Evolutionary conservation across 140 eudicot species (phyloP).

Genomic region (Ambrosia hybrid): DNA sequence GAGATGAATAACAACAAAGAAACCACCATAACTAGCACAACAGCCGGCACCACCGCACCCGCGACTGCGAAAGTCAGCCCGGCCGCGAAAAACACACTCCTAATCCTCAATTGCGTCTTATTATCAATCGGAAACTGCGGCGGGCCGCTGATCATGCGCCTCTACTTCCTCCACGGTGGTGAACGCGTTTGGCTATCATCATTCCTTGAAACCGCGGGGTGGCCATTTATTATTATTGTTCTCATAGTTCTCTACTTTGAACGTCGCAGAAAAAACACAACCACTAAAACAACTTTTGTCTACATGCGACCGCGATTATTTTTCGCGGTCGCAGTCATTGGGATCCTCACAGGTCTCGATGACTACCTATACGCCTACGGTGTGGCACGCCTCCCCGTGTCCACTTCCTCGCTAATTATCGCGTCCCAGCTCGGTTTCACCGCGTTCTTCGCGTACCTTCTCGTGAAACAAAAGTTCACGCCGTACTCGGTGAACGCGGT

Average conservation of each 20-base stretch:
- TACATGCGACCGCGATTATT: background rate
- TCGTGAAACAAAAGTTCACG: background rate
- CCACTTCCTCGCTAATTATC: background rate
- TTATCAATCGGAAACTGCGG: background rate
- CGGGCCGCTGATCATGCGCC: background rate
- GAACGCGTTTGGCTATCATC: background rate
- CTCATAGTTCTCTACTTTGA: background rate
- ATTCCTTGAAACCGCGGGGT: background rate
- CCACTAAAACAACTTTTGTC: background rate
- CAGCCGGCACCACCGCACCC: slow-evolving; percentile 38
- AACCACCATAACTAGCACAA: background rate
- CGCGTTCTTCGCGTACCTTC: background rate
- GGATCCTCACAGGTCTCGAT: background rate
- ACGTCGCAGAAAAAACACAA: background rate
- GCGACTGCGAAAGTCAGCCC: background rate
- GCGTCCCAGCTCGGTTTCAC: slow-evolving; percentile 1
- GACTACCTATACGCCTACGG: slow-evolving; percentile 1
- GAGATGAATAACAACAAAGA: background rate
- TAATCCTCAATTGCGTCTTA: background rate
- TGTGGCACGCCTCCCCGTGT: background rate
- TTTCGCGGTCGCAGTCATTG: background rate
- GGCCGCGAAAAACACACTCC: background rate
- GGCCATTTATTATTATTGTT: background rate
- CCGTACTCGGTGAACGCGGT: background rate
- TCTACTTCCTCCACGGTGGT: background rate